Evolutionary conservation across 1,284 basidiomycete genomes (phyloP).

Genomic region (Phenoliferia sp.): DNA sequence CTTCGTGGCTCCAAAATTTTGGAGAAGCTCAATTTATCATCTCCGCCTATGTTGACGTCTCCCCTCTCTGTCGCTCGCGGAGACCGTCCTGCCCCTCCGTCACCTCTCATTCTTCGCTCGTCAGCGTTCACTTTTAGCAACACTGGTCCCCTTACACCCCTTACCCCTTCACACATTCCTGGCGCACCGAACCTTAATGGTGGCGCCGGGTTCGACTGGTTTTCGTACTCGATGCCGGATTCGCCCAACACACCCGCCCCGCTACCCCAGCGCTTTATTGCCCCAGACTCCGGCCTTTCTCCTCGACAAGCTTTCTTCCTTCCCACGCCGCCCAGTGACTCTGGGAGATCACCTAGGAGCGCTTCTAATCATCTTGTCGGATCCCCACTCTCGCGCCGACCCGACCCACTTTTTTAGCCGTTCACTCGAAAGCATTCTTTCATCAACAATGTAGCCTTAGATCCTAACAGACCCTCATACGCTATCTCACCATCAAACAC

Average conservation of each 20-base stretch:
- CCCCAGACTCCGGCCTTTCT: background rate
- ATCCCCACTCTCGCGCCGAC: too few relatives aligned
- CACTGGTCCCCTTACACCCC: slow-evolving; percentile 24
- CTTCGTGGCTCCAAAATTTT: slow-evolving; percentile 1
- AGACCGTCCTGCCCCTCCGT: slow-evolving; percentile 7
- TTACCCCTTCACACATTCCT: slow-evolving; percentile 30
- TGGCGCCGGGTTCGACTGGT: slow-evolving; percentile 17
- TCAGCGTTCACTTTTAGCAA: slow-evolving; percentile 24
- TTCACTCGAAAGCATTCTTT: too few relatives aligned
- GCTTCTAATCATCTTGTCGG: too few relatives aligned
- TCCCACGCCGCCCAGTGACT: slow-evolving; percentile 2
- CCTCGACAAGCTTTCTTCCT: slow-evolving; percentile 8
- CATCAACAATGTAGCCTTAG: too few relatives aligned
- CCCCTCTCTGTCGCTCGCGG: background rate
- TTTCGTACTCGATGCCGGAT: slow-evolving; percentile 12
- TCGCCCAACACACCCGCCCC: slow-evolving; percentile 14
- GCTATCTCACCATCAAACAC: too few relatives aligned
- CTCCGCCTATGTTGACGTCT: background rate
- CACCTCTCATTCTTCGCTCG: slow-evolving; percentile 16
- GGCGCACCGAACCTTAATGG: slow-evolving; percentile 17
- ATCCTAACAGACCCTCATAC: too few relatives aligned
- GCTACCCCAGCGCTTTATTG: slow-evolving; percentile 4
- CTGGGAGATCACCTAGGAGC: background rate
- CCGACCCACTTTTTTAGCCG: too few relatives aligned
- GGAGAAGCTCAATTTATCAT: slow-evolving; percentile 3